Percentiles rank a stretch among this genome's conserved stretches.
Conservation (phyloP, 495 filamentous ascomycete species). For the Aspergillus wentii region DNA sequence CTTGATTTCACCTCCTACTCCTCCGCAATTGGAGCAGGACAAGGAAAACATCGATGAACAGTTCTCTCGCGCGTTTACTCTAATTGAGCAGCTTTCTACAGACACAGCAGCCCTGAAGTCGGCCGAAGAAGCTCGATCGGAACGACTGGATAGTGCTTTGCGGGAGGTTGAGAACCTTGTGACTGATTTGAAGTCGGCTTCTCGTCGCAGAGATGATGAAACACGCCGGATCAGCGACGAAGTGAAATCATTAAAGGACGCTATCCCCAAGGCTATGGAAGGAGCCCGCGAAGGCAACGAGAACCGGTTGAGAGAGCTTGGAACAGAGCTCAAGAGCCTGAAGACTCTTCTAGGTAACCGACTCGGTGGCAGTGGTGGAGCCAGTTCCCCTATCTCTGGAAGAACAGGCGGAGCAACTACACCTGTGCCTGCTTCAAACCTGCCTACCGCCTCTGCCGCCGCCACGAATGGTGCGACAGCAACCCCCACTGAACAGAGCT, state of each 20-base stretch:
- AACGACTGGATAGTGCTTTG: constrained; percentile 77
- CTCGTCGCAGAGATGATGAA: constrained; percentile 77
- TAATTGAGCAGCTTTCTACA: constrained; percentile 85
- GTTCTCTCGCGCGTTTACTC: constrained; percentile 83
- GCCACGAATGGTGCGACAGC: constrained; percentile 29
- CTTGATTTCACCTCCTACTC: constrained; percentile 87
- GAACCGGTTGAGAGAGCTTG: constrained; percentile 74
- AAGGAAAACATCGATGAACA: constrained; percentile 87
- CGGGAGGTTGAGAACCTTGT: constrained; percentile 81
- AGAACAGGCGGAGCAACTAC: constrained; percentile 23
- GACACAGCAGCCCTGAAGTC: constrained; percentile 85
- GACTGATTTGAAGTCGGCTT: constrained; percentile 70
- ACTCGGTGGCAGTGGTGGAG: constrained; percentile 48
- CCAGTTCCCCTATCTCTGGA: constrained; percentile 29
- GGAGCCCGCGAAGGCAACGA: constrained; percentile 83
- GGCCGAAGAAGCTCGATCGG: constrained; percentile 77
- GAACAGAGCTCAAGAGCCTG: constrained; percentile 83
- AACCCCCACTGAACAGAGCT: constrained; percentile 27
- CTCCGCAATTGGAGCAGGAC: constrained; percentile 86
- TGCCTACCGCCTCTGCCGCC: constrained; percentile 18
- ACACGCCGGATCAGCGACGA: constrained; percentile 80
- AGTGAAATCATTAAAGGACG: constrained; percentile 70
- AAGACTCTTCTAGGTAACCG: constrained; percentile 82
- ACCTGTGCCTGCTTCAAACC: constrained; percentile 25
- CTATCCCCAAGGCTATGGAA: constrained; percentile 82